Percentiles rank a stretch among this genome's conserved stretches.
Evolutionary conservation across 768 basidiomycete species (phyloP).

Genomic region (Pholiota microspora): DNA sequence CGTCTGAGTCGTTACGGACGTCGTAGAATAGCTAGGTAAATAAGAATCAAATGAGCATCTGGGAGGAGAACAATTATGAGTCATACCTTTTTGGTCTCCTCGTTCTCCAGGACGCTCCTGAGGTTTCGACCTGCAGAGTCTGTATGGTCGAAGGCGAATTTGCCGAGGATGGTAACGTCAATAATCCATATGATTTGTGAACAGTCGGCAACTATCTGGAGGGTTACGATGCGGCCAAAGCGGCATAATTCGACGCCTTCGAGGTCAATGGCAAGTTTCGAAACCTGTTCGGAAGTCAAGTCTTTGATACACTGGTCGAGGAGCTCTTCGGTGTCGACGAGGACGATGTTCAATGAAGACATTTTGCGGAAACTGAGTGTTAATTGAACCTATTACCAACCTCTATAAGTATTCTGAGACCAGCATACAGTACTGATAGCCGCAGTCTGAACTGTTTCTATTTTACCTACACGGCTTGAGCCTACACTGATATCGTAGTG

Average conservation of each 20-base stretch:
- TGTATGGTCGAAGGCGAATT: slow-evolving; percentile 25
- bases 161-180: slow-evolving; percentile 30
- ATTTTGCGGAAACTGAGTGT: neutral
- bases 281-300: slow-evolving; percentile 2
- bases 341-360: neutral
- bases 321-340: slow-evolving; percentile 14
- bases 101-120: slow-evolving; percentile 6
- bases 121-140: slow-evolving; percentile 19
- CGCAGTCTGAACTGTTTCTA: no score
- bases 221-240: slow-evolving; percentile 25
- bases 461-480: no score
- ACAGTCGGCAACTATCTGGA: slow-evolving; percentile 27
- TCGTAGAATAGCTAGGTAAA: slow-evolving; percentile 30
- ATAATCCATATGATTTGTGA: slow-evolving; percentile 31
- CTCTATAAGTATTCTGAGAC: no score
- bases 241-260: slow-evolving; percentile 34
- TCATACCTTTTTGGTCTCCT: slow-evolving; percentile 10
- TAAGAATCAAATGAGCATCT: neutral
- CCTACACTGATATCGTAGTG: no score
- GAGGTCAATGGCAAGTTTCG: slow-evolving; percentile 31
- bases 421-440: no score
- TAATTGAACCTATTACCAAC: no score
- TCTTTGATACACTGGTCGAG: slow-evolving; percentile 16
- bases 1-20: slow-evolving; percentile 34
- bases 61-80: neutral